Evolutionary conservation across 345 rosid species (phyloP).

Genomic region (Brassica incana): DNA sequence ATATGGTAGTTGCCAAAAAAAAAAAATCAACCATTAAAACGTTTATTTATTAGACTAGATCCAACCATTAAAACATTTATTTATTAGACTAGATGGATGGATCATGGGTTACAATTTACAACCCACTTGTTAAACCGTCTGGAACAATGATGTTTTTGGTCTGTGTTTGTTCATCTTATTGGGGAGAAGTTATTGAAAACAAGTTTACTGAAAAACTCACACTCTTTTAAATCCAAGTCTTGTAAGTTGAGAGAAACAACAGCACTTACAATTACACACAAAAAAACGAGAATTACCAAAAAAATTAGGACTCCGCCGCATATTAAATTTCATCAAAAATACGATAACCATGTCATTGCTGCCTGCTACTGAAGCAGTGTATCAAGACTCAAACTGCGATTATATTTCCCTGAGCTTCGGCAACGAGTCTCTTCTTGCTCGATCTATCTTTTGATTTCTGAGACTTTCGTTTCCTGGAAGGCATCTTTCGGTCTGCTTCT

Average conservation of each 20-base stretch:
- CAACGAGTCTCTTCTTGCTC: constrained; percentile 57
- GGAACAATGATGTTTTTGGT: background rate
- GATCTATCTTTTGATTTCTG: constrained; percentile 47
- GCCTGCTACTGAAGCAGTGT: background rate
- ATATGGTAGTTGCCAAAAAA: background rate
- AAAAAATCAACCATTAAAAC: background rate
- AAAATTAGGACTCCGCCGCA: background rate
- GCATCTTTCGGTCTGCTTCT: constrained; percentile 37
- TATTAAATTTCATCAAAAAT: background rate
- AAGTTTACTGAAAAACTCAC: background rate
- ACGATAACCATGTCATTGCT: background rate
- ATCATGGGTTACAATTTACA: background rate
- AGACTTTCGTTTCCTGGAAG: constrained; percentile 65
- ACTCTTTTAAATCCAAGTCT: background rate
- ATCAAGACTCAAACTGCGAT: constrained; percentile 43
- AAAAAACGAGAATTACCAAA: constrained; percentile 11
- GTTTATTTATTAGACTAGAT: too few relatives aligned
- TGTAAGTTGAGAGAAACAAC: background rate
- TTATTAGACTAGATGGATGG: background rate
- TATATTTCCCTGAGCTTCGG: constrained; percentile 35
- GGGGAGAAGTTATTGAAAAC: background rate
- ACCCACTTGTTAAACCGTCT: background rate
- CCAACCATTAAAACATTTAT: too few relatives aligned
- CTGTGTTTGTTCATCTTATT: background rate
- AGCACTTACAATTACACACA: constrained; percentile 4